Evolutionary conservation across 2,329 filamentous ascomycete genomes (phyloP), one percentile per base, ranked within the genome.

Genomic region (Phyllosticta citriasiana): DNA sequence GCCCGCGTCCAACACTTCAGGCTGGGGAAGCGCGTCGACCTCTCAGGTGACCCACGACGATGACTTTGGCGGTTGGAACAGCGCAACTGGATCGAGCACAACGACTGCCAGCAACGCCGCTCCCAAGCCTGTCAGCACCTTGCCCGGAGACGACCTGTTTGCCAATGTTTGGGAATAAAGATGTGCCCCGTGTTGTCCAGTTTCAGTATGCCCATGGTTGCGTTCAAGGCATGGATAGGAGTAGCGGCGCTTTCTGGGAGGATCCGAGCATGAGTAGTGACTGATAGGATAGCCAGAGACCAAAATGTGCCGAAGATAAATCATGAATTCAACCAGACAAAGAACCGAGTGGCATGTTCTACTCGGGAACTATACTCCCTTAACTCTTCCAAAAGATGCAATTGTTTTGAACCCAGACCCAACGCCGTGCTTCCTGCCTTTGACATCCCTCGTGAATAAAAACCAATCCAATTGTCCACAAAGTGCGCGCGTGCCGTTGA

Each of bases 51-150:
- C 88, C 40, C 88, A 89, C 0, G 93, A 97, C 68, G 93, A 97
- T 74, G 93, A 97, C 71, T 97, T 97, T 77, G 93, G 93, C 22
- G 92, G 93, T 12, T 97, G 93, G 93, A 86, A 89, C 55, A 95
- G 90, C 70, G 84, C 85, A 53, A 87, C 82, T 69, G 82, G 66
- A 2, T 30, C 27, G 67, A 79, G 76, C 47, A 76, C 79, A 8
- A 71, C 75, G 0, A 71, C 68, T 7, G 67, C 67, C 9, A 30
- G 55, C 24, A 55, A 59, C 35, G 63, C 61, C 1, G 64, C 62
- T 27, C 75, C 74, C 14, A 75, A 80, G 56, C 78, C 86, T 35
- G 76, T 81, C 26, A 77, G 80, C 24, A 83, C 83, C 3, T 72
- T 76, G 61, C 86, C 84, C 60, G 79, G 76, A 57, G 93, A 97